These are phyloP conservation scores for Mycena polygramma DNA, from an alignment of 768 basidiomycete species.

Conservation along the genomic window DNA sequence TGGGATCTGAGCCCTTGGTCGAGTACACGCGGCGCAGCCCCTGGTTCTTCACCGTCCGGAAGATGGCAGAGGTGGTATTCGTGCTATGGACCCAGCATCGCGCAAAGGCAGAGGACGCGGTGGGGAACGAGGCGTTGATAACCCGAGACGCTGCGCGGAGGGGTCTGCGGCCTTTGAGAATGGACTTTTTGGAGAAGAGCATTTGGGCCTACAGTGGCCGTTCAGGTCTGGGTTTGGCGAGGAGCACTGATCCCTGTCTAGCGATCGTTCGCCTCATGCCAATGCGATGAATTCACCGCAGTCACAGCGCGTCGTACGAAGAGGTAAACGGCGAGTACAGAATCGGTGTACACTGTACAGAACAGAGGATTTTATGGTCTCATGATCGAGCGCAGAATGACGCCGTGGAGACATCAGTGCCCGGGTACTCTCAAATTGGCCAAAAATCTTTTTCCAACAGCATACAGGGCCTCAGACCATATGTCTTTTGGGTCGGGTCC, in stretches of 20 bases:
- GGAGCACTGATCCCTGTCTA: neutral
- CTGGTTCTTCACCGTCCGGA: constrained; percentile 46
- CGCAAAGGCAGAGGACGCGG: constrained; percentile 62
- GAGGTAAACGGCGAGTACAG: no score
- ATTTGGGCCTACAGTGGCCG: constrained; percentile 39
- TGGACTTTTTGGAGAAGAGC: constrained; percentile 66
- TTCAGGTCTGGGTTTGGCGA: neutral
- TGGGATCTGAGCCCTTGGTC: constrained; percentile 36
- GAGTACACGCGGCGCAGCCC: constrained; percentile 32
- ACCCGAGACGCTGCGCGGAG: constrained; percentile 70
- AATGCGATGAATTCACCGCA: no score
- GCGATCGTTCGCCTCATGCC: neutral
- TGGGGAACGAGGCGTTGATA: constrained; percentile 62
- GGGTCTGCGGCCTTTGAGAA: constrained; percentile 66
- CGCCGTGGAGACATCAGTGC: no score
- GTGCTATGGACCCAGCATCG: constrained; percentile 68
- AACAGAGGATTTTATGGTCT: no score
- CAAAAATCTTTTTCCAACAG: no score
- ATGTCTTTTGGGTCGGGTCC: no score
- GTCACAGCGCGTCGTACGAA: no score
- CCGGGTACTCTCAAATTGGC: no score
- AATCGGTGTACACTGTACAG: no score
- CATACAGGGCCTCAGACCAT: no score
- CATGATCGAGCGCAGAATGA: no score
- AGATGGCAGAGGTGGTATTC: constrained; percentile 64